A percentile compares a stretch with the other conserved stretches of the same genome.
These are phyloP conservation scores for Leishmania martiniquensis DNA, from an alignment of 208 protist species.

Conservation along the genomic window DNA sequence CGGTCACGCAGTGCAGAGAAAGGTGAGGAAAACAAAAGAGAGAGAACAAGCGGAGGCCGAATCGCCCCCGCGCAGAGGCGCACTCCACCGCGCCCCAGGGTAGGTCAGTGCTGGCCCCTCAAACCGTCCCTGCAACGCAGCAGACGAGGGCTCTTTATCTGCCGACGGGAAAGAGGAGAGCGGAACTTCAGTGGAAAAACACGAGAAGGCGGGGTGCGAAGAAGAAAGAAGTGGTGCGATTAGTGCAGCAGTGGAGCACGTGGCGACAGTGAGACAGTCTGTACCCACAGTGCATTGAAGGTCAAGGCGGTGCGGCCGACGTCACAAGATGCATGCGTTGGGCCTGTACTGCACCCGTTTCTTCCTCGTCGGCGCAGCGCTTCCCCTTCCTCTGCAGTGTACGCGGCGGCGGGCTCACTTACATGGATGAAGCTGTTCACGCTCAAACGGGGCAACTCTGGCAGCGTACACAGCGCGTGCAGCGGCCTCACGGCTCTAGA, in stretches of 20 bases:
- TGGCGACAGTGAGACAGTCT: not conserved
- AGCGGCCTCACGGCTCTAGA: not conserved
- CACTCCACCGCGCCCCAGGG: not conserved
- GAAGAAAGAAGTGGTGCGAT: not conserved
- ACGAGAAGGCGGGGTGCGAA: not conserved
- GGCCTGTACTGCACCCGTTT: not conserved
- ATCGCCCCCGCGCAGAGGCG: not conserved
- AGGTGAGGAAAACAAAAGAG: not conserved
- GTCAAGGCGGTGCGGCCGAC: too few species aligned
- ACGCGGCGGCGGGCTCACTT: not conserved
- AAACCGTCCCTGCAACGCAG: not conserved
- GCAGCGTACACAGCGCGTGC: not conserved
- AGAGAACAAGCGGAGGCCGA: not conserved
- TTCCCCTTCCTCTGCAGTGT: not conserved
- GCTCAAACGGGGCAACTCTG: not conserved
- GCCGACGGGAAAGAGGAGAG: not conserved
- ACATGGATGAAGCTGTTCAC: too few species aligned
- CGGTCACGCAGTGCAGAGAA: not conserved
- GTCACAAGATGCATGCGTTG: not conserved
- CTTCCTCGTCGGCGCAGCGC: not conserved
- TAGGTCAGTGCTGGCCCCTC: not conserved
- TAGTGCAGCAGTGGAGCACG: too few species aligned
- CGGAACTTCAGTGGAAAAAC: not conserved
- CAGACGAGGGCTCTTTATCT: not conserved
- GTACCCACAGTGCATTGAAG: not conserved